Percentiles rank a stretch among this genome's conserved stretches.
These are phyloP conservation scores for Pseudogymnoascus sp. DNA, from an alignment of 2,329 filamentous ascomycete species.

Conservation along the genomic window DNA sequence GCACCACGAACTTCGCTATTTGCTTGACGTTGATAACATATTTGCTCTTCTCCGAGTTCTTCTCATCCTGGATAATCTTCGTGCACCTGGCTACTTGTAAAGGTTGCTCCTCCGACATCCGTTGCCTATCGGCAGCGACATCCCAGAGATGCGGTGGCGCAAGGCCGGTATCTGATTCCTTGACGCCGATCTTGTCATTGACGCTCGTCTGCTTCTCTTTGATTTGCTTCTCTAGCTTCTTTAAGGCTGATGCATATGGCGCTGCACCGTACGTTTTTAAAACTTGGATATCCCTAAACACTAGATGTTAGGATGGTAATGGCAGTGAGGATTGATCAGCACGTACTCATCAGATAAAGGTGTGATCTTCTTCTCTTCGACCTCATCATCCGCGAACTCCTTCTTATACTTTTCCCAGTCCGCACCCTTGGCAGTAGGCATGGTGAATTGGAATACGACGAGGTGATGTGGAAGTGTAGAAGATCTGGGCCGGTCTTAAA, in stretches of 20 bases:
- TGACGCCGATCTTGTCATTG: constrained; percentile 94
- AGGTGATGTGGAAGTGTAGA: constrained; percentile 3
- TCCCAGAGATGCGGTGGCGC: constrained; percentile 99
- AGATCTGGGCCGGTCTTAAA: not conserved
- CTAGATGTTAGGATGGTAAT: constrained; percentile 14
- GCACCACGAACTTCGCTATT: constrained; percentile 98
- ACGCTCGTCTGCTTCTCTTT: constrained; percentile 98
- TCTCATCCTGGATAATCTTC: constrained; percentile 97
- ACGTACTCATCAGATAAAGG: constrained; percentile 91
- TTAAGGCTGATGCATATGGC: constrained; percentile 85
- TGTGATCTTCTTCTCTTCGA: constrained; percentile 99
- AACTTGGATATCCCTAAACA: constrained; percentile 87
- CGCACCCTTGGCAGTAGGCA: constrained; percentile 90
- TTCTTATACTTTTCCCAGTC: constrained; percentile 99
- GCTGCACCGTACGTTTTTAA: constrained; percentile 98
- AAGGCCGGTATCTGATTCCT: constrained; percentile 97
- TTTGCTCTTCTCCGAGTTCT: constrained; percentile 96
- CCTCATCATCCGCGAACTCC: constrained; percentile 90
- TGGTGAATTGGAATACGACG: constrained; percentile 31
- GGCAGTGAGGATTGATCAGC: constrained; percentile 6
- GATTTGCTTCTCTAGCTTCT: constrained; percentile 98
- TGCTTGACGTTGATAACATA: constrained; percentile 99
- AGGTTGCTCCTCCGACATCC: constrained; percentile 97
- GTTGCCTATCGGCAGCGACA: constrained; percentile 92
- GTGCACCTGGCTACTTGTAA: constrained; percentile 96